Evolutionary conservation across 345 rosid genomes (phyloP).

Genomic region (Salix suchowensis): DNA sequence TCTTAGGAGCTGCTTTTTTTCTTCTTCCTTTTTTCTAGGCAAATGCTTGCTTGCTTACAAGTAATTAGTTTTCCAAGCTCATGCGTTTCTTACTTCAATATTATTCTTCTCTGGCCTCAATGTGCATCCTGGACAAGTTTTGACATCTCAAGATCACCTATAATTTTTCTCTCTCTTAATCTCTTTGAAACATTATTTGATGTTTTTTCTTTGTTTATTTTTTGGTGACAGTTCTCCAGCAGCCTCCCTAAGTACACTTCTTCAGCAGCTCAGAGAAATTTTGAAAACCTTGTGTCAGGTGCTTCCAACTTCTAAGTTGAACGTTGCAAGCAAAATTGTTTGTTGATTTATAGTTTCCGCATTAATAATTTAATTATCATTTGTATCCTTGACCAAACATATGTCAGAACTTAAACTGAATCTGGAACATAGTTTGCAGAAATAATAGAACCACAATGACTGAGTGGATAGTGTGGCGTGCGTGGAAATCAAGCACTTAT

Average conservation of each 20-base stretch:
- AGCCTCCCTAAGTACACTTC: constrained; percentile 86
- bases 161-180: not conserved
- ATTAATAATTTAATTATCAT: not conserved
- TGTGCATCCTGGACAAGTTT: not conserved
- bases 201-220: constrained; percentile 7
- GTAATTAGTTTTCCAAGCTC: too few relatives aligned
- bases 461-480: not conserved
- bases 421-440: not conserved
- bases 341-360: not conserved
- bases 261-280: constrained; percentile 71
- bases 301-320: not conserved
- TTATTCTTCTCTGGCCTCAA: not conserved
- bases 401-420: not conserved
- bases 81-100: not conserved
- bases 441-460: not conserved
- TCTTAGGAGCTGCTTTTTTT: too few relatives aligned
- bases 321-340: not conserved
- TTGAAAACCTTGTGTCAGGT: constrained; percentile 61
- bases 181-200: not conserved
- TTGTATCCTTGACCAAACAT: not conserved
- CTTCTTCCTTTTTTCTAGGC: too few relatives aligned
- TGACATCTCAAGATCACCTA: constrained; percentile 1
- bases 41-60: too few relatives aligned
- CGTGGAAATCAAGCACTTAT: not conserved
- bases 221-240: constrained; percentile 48